Evolutionary conservation across 768 basidiomycete genomes (phyloP).

Genomic region (Calocera cornea): DNA sequence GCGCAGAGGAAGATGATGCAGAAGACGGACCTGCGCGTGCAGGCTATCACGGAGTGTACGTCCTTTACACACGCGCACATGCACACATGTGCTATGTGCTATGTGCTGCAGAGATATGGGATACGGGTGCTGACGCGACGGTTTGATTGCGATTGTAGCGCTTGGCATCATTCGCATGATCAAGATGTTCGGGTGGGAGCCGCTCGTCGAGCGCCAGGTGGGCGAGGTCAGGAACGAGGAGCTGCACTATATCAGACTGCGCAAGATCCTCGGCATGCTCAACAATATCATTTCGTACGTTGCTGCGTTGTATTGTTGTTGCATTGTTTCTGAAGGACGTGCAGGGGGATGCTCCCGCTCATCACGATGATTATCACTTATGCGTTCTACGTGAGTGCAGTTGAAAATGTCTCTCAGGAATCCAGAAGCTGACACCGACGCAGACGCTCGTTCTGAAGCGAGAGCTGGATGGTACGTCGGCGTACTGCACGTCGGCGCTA

Average conservation of each 20-base stretch:
- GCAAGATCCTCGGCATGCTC: not conserved
- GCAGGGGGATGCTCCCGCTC: conserved; percentile 46
- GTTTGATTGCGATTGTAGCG: conserved; percentile 12
- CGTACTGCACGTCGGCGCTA: too few species aligned
- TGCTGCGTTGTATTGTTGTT: not conserved
- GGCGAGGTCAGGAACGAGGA: conserved; percentile 22
- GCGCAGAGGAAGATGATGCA: conserved; percentile 6
- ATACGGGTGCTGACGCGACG: too few species aligned
- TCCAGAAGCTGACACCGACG: not conserved
- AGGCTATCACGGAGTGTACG: conserved; percentile 1
- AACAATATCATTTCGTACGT: not conserved
- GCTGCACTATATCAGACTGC: conserved; percentile 18
- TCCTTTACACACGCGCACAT: too few species aligned
- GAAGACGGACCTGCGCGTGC: conserved; percentile 3
- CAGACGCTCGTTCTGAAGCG: conserved; percentile 28
- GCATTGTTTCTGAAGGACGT: not conserved
- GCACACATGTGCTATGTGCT: too few species aligned
- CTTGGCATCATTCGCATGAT: conserved; percentile 17
- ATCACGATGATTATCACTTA: conserved; percentile 54
- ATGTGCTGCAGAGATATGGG: too few species aligned
- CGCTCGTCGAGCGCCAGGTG: conserved; percentile 21
- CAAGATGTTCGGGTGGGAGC: conserved; percentile 29
- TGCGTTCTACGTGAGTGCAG: conserved; percentile 39
- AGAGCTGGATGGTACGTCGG: conserved; percentile 27
- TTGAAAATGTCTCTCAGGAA: not conserved